Base-by-base conservation (phyloP, 371 early-diverging fungal species). In the Mucor lusitanicus region DNA sequence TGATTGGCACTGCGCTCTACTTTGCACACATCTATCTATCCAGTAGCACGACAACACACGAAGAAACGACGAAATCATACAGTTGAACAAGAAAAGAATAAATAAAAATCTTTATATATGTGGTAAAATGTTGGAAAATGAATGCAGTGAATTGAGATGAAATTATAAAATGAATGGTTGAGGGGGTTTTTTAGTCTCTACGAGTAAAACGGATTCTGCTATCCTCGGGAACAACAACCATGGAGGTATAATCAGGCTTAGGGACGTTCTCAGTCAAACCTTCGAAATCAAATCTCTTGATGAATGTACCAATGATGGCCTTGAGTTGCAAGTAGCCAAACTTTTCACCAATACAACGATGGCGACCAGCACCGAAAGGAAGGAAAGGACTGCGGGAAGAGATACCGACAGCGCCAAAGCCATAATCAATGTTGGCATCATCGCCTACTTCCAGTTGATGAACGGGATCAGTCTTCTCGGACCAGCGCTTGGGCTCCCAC, bases 281-380 rank as follows among this genome's bases (percentile, higher is more conserved):
- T 60, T 71, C 67, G 59, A 94, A 70, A 64, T 92, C 91, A 70
- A 92, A 95, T 67, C 86, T 85, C n/a, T 93, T 82, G 42, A 97
- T 70, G 67, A 95, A 85, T 8, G 89, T 86, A 58, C 94, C 79
- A 55, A 97, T 77, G 59, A 98, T 89, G 9, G 97, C 92, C 89
- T 96, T 96, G 80, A 97, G 86, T 80, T 98, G 99, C 58, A 97
- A 76, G 71, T 93, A 97, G 13, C 96, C 97, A 82, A 98, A 98
- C 65, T 90, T 85, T 76, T 98, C 98, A 64, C 99, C 99, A 77
- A 98, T 98, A 86, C 99, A 98, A 69, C 99, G 90, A 86, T 98
- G 99, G 68, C 99, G 94, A 63, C 90, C 98, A 42, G 97, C 99
- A 71, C 99, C 99, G 79, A 98, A 98, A 28, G 99, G 98, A 76